phyloP scores from a whole-genome alignment of 805 yeast genomes.

The Saccharomycopsis capsularis region DNA sequence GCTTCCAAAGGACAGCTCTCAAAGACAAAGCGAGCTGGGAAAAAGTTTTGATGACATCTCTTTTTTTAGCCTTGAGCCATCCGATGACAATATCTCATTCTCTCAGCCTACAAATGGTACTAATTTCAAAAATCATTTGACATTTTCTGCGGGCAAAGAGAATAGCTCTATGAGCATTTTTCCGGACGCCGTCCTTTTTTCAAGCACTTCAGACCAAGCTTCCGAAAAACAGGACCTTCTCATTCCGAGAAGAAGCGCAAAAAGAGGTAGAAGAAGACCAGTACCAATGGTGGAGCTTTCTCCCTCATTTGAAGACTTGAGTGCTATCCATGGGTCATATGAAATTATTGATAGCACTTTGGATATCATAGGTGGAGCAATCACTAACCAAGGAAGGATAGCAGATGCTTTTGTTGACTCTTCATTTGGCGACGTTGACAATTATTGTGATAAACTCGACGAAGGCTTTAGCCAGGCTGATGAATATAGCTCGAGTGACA shows the following conservation, averaged over 20 bases:
- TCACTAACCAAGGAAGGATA: too few species aligned
- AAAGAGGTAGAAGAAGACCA: slow-evolving; percentile 8
- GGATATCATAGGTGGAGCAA: neutral
- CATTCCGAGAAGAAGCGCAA: slow-evolving; percentile 9
- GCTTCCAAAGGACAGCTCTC: neutral
- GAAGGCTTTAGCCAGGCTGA: neutral
- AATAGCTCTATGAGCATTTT: neutral
- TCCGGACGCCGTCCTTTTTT: neutral
- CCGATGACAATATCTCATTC: too few species aligned
- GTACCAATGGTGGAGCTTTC: neutral
- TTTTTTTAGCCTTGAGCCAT: neutral
- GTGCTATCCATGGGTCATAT: neutral
- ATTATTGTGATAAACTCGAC: neutral
- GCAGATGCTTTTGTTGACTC: neutral
- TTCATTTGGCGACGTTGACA: slow-evolving; percentile 4
- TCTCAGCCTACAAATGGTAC: too few species aligned
- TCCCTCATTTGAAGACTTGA: neutral
- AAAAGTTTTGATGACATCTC: slow-evolving; percentile 1
- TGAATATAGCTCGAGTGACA: neutral
- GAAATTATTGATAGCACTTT: neutral
- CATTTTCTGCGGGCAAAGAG: neutral
- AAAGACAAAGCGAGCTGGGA: neutral
- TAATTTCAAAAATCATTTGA: too few species aligned
- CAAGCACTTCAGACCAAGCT: neutral
- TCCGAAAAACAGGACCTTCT: neutral